Conservation (phyloP, 2,329 filamentous ascomycete genomes). For the Beauveria bassiana region DNA sequence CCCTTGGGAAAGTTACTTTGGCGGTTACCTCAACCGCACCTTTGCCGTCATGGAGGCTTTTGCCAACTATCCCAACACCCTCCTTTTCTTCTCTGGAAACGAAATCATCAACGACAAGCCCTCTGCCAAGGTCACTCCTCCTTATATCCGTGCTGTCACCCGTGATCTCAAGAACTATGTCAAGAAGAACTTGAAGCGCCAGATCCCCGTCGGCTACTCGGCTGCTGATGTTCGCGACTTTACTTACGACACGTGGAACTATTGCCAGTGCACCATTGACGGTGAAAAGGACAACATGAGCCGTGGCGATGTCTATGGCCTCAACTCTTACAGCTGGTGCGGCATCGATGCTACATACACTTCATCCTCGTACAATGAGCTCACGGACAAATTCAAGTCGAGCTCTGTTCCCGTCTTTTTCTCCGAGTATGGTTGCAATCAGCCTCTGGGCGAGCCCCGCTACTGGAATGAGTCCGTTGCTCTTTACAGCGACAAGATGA, state of each 20-base stretch:
- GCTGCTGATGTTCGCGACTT: slow-evolving; percentile 70
- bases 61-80: slow-evolving; percentile 57
- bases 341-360: slow-evolving; percentile 52
- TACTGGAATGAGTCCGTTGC: slow-evolving; percentile 67
- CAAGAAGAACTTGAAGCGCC: slow-evolving; percentile 58
- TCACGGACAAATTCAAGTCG: slow-evolving; percentile 57
- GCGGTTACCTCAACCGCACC: slow-evolving; percentile 54
- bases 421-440: slow-evolving; percentile 76
- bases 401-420: slow-evolving; percentile 71
- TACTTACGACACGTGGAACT: slow-evolving; percentile 68
- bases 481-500: slow-evolving; percentile 68
- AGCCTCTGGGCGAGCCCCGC: slow-evolving; percentile 48
- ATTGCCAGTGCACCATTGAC: slow-evolving; percentile 58
- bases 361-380: slow-evolving; percentile 53
- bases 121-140: slow-evolving; percentile 53
- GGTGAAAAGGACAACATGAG: slow-evolving; percentile 51
- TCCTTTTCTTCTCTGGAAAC: slow-evolving; percentile 72
- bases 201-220: slow-evolving; percentile 72
- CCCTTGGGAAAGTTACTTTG: slow-evolving; percentile 54
- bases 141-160: slow-evolving; percentile 67
- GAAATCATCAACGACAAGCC: slow-evolving; percentile 64
- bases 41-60: slow-evolving; percentile 62
- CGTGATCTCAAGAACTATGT: slow-evolving; percentile 78
- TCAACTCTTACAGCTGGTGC: slow-evolving; percentile 69
- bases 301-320: slow-evolving; percentile 65